A percentile compares a stretch with the other conserved stretches of the same genome.
These are phyloP conservation scores for Claviceps monticola DNA, from an alignment of 2,329 filamentous ascomycete genomes.

Conservation along the genomic window DNA sequence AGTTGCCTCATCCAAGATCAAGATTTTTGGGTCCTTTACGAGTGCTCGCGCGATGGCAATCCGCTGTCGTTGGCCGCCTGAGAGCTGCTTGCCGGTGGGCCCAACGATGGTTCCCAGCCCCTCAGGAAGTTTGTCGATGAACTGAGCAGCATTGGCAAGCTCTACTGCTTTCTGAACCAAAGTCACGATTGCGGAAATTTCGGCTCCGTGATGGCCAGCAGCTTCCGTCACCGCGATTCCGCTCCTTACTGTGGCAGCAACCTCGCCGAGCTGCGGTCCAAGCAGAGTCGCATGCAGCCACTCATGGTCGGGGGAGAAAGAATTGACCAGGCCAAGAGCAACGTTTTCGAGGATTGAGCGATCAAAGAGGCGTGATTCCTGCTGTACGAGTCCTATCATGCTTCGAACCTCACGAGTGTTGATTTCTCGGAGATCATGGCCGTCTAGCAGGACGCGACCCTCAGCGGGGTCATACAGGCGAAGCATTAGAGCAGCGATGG, in stretches of 20 bases:
- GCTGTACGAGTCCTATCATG: conserved; percentile 45
- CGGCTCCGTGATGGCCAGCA: neutral
- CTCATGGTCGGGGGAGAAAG: conserved; percentile 31
- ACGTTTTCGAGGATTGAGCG: conserved; percentile 40
- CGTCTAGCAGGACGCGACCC: conserved; percentile 25
- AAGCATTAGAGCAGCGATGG: conserved; percentile 50
- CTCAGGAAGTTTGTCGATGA: neutral
- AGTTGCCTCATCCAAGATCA: conserved; percentile 45
- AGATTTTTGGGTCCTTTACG: conserved; percentile 24
- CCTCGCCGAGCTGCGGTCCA: neutral
- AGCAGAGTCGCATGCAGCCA: conserved; percentile 15
- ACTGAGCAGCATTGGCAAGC: neutral
- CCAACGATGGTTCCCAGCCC: conserved; percentile 27
- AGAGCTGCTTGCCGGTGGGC: conserved; percentile 44
- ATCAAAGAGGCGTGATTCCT: conserved; percentile 49
- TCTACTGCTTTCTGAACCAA: neutral
- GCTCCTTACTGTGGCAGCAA: neutral
- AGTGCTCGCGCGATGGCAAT: conserved; percentile 38
- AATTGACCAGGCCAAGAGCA: conserved; percentile 24
- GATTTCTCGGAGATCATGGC: conserved; percentile 33
- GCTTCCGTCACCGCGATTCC: neutral
- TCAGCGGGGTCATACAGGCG: conserved; percentile 45
- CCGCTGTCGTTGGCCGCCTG: conserved; percentile 50
- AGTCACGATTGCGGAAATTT: neutral
- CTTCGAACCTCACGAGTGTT: conserved; percentile 42